Percentiles rank a stretch among this genome's conserved stretches.
Conservation (phyloP, 179 eudicot species). For the Beta lomatogona region DNA sequence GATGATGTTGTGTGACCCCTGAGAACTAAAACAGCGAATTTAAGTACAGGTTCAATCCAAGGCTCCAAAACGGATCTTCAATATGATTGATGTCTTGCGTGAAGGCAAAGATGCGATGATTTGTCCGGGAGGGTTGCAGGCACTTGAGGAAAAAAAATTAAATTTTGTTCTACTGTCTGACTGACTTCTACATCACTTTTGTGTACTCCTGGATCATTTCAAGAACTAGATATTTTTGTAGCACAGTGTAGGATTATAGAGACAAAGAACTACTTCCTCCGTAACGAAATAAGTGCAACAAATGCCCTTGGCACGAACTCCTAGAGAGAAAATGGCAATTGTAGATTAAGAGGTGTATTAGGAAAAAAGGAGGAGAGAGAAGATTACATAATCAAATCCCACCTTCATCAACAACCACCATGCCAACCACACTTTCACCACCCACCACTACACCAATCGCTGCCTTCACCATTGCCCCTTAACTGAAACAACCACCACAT, state of each 20-base stretch:
- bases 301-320: too few species aligned
- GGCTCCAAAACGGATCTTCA: constrained; percentile 58
- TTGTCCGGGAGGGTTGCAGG: background rate
- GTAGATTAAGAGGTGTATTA: too few species aligned
- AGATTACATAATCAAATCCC: too few species aligned
- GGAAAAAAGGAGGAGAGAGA: too few species aligned
- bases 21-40: background rate
- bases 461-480: too few species aligned
- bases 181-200: background rate
- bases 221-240: background rate
- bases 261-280: too few species aligned
- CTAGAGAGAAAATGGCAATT: too few species aligned
- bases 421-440: too few species aligned
- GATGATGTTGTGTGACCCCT: background rate
- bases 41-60: constrained; percentile 48
- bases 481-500: too few species aligned
- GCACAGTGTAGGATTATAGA: background rate
- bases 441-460: too few species aligned
- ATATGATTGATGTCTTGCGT: constrained; percentile 85
- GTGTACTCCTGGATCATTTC: background rate
- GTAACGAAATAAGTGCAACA: too few species aligned
- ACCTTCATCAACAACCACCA: too few species aligned
- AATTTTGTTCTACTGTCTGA: background rate
- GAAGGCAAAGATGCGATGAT: constrained; percentile 92
- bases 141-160: background rate